phyloP scores from a whole-genome alignment of 2,329 filamentous ascomycete genomes.

The Coniella vitis region DNA sequence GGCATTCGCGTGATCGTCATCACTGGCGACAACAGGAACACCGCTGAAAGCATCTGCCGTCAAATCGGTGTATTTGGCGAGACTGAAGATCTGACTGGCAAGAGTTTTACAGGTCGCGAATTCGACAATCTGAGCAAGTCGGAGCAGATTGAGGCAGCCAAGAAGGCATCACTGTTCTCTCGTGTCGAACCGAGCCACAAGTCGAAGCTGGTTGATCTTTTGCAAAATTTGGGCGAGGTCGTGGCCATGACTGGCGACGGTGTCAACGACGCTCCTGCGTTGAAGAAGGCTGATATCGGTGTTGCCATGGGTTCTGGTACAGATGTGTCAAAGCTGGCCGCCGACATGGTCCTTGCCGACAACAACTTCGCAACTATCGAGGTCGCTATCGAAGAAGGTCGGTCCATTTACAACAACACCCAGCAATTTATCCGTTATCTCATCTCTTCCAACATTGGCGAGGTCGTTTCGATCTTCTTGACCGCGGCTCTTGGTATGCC shows the following conservation, averaged over 20 bases:
- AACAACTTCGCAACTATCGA: conserved; percentile 99
- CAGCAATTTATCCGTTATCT: conserved; percentile 99
- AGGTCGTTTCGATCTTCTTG: conserved; percentile 97
- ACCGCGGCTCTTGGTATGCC: conserved; percentile 96
- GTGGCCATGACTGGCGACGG: conserved; percentile 99
- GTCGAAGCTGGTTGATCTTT: conserved; percentile 92
- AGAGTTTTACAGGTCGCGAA: conserved; percentile 91
- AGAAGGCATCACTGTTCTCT: conserved; percentile 85
- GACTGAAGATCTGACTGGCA: conserved; percentile 76
- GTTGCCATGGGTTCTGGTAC: conserved; percentile 98
- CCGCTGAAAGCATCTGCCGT: conserved; percentile 93
- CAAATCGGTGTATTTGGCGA: conserved; percentile 89
- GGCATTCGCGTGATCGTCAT: conserved; percentile 97
- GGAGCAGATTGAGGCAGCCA: conserved; percentile 79
- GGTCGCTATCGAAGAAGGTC: conserved; percentile 89
- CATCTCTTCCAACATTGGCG: conserved; percentile 98
- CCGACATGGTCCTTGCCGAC: conserved; percentile 97
- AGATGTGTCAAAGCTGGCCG: conserved; percentile 91
- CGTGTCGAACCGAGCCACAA: conserved; percentile 95
- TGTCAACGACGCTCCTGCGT: conserved; percentile 93
- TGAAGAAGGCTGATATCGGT: conserved; percentile 98
- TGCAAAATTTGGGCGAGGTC: conserved; percentile 87
- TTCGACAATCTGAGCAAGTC: conserved; percentile 77
- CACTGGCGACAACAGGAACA: conserved; percentile 96
- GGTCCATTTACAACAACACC: conserved; percentile 99